These are phyloP conservation scores for Nasturtium officinale DNA, from an alignment of 345 rosid species.

Conservation along the genomic window DNA sequence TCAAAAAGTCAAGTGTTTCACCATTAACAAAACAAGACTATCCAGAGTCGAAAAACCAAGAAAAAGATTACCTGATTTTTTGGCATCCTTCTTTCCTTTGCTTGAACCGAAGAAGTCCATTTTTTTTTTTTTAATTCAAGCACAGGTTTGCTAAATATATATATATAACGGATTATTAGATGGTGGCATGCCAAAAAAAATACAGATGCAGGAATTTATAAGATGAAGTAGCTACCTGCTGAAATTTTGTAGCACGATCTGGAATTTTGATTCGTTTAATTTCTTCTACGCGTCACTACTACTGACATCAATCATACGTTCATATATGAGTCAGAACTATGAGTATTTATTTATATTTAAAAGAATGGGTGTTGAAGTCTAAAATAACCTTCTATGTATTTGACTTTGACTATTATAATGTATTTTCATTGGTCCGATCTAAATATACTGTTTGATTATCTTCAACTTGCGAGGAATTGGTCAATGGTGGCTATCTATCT, in stretches of 20 bases:
- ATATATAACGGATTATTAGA: background rate
- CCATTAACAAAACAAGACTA: too few relatives aligned
- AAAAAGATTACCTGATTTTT: background rate
- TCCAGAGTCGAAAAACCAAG: too few relatives aligned
- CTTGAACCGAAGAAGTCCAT: background rate
- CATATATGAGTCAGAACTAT: background rate
- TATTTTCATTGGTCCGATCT: background rate
- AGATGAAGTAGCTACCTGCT: background rate
- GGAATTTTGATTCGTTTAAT: background rate
- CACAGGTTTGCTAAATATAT: background rate
- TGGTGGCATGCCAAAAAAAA: background rate
- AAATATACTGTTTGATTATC: background rate
- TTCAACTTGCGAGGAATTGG: conserved; percentile 1
- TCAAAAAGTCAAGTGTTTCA: background rate
- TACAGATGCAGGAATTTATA: background rate
- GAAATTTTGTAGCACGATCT: background rate
- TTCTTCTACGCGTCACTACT: background rate
- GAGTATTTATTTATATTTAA: background rate
- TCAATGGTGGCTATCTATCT: conserved; percentile 2
- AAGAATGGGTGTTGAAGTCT: background rate
- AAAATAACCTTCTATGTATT: background rate
- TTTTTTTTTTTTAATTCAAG: background rate
- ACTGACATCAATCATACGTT: background rate
- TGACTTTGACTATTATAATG: background rate
- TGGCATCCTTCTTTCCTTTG: background rate